A percentile compares a stretch with the other conserved stretches of the same genome.
Conservation (phyloP, 345 rosid genomes). For the Gossypium raimondii region DNA sequence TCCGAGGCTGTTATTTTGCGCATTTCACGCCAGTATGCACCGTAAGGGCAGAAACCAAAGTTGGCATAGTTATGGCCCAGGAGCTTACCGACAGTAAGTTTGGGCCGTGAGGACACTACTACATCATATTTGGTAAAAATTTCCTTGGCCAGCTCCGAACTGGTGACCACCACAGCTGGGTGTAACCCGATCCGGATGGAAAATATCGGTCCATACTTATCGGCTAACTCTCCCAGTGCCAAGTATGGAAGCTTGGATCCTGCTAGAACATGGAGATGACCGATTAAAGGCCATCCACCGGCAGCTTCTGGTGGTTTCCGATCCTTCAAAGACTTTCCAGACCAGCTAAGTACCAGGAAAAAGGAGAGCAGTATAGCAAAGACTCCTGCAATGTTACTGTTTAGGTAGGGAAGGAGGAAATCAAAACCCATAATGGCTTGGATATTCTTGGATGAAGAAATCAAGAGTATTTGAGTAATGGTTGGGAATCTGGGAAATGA, state of each 20-base stretch:
- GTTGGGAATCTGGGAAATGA: neutral
- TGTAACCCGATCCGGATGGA: constrained; percentile 25
- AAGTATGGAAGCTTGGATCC: constrained; percentile 26
- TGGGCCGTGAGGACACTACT: constrained; percentile 25
- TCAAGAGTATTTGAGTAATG: neutral
- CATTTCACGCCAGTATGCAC: constrained; percentile 41
- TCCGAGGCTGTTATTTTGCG: constrained; percentile 34
- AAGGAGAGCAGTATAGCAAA: constrained; percentile 10
- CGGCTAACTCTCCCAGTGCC: constrained; percentile 29
- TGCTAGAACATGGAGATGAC: constrained; percentile 28
- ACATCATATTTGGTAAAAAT: constrained; percentile 31
- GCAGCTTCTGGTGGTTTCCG: constrained; percentile 26
- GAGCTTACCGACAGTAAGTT: constrained; percentile 6
- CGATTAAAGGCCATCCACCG: constrained; percentile 43
- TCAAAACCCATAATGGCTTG: constrained; percentile 8
- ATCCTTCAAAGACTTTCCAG: constrained; percentile 6
- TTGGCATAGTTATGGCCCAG: constrained; percentile 31
- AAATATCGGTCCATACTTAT: constrained; percentile 39
- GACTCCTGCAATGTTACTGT: constrained; percentile 10
- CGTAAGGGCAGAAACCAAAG: constrained; percentile 26
- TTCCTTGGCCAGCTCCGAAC: constrained; percentile 33
- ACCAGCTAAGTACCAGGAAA: constrained; percentile 16
- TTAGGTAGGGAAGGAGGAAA: constrained; percentile 2
- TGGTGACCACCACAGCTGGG: constrained; percentile 30
- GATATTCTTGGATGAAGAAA: neutral